Conservation (phyloP, 2,329 filamentous ascomycete genomes). For the Diaporthe sp. region DNA sequence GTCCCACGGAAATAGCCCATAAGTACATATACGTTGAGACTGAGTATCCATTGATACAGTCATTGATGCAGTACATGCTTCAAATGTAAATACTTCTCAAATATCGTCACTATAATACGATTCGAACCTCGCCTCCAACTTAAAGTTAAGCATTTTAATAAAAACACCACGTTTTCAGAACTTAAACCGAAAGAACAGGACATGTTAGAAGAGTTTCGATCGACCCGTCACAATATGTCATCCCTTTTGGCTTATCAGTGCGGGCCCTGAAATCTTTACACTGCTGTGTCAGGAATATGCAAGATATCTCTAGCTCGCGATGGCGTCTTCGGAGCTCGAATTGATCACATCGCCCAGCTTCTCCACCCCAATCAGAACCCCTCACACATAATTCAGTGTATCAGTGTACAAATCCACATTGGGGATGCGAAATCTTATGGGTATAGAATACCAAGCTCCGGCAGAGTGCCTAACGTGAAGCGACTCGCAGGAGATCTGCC, state of each 20-base stretch:
- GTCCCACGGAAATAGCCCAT: not conserved
- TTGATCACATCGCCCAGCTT: constrained; percentile 13
- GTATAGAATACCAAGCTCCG: not conserved
- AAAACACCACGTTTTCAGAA: not conserved
- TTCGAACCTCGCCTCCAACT: not conserved
- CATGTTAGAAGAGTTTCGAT: not conserved
- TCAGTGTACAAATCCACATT: not conserved
- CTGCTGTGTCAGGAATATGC: not conserved
- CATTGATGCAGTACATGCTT: not conserved
- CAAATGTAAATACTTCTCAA: not conserved
- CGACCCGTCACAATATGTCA: not conserved
- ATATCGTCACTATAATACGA: not conserved
- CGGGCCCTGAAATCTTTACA: no score
- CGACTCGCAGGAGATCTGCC: not conserved
- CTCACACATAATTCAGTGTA: not conserved
- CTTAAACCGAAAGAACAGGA: not conserved
- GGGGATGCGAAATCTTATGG: not conserved
- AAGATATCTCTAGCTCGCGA: not conserved
- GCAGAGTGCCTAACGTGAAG: no score
- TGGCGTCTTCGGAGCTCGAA: constrained; percentile 2
- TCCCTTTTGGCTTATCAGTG: not conserved
- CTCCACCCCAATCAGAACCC: constrained; percentile 1
- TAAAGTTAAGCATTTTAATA: no score
- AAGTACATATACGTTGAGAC: not conserved
- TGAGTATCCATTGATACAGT: not conserved